A percentile compares a stretch with the other conserved stretches of the same genome.
Evolutionary conservation across 129 eudicot genomes (phyloP).

Genomic region (Solidago caesia): DNA sequence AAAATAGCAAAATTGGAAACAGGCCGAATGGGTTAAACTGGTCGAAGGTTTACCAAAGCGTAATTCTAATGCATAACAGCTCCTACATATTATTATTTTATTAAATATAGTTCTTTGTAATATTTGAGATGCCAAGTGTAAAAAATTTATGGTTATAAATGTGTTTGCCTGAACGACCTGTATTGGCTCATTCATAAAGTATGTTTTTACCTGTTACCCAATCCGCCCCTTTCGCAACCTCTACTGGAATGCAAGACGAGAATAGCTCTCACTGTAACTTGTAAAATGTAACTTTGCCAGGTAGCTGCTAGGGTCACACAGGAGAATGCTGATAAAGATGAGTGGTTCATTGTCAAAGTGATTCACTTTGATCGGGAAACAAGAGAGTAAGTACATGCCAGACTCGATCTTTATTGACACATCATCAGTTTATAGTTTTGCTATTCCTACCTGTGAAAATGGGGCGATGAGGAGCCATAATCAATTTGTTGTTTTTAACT

Average conservation of each 20-base stretch:
- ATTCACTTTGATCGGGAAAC: constrained; percentile 87
- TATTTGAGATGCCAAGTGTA: not conserved
- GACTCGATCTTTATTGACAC: not conserved
- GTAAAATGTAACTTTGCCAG: constrained; percentile 40
- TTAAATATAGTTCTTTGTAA: not conserved
- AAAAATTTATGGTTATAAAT: not conserved
- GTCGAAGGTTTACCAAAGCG: not conserved
- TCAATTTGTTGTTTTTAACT: not conserved
- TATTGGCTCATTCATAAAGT: not conserved
- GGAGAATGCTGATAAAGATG: constrained; percentile 88
- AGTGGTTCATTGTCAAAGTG: constrained; percentile 93
- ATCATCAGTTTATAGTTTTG: not conserved
- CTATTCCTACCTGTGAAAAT: not conserved
- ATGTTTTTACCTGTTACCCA: not conserved
- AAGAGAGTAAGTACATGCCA: constrained; percentile 58
- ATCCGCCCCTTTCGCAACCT: not conserved
- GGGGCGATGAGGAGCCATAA: not conserved
- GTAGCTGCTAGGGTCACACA: constrained; percentile 87
- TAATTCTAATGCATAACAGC: not conserved
- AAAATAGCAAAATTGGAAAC: not conserved
- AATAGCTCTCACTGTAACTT: not conserved
- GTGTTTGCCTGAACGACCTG: not conserved
- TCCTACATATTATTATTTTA: not conserved
- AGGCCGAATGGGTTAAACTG: not conserved
- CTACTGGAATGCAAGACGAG: not conserved